phyloP scores from a whole-genome alignment of 2,329 filamentous ascomycete genomes.

The Tolypocladium amazonense region DNA sequence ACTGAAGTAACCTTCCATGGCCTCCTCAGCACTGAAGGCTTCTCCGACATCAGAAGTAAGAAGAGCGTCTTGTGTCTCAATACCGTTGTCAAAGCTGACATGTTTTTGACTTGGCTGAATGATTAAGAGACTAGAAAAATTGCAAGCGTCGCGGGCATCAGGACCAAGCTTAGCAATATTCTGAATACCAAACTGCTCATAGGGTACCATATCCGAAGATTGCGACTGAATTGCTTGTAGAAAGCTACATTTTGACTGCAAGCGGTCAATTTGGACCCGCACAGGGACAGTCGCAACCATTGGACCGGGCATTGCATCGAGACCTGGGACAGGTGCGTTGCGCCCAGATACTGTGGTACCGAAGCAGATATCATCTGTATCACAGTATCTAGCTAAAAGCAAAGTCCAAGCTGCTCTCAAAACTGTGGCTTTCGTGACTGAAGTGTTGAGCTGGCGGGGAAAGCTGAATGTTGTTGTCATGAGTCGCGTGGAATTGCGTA shows the following conservation, averaged over 20 bases:
- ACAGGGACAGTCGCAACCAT: background rate
- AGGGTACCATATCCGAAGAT: background rate
- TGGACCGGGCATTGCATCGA: background rate
- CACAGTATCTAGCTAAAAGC: background rate
- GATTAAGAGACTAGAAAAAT: slow-evolving; percentile 16
- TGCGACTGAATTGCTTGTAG: background rate
- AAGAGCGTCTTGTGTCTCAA: background rate
- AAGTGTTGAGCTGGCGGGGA: background rate
- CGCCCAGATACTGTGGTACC: background rate
- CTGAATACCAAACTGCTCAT: slow-evolving; percentile 8
- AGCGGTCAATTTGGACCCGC: background rate
- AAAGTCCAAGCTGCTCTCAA: background rate
- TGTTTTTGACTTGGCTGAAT: slow-evolving; percentile 9
- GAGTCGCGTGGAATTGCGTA: background rate
- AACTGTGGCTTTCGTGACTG: background rate
- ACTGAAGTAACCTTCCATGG: slow-evolving; percentile 3
- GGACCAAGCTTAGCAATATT: slow-evolving; percentile 8
- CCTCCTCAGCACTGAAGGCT: background rate
- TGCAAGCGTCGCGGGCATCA: slow-evolving; percentile 8
- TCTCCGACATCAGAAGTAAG: background rate
- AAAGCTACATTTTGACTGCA: background rate
- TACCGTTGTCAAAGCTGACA: no score
- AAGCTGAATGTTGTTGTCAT: background rate
- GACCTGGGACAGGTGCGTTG: background rate
- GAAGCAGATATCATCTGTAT: background rate